Evolutionary conservation across 768 basidiomycete genomes (phyloP), one percentile per base, ranked within the genome.

Genomic region (Collybia nuda): DNA sequence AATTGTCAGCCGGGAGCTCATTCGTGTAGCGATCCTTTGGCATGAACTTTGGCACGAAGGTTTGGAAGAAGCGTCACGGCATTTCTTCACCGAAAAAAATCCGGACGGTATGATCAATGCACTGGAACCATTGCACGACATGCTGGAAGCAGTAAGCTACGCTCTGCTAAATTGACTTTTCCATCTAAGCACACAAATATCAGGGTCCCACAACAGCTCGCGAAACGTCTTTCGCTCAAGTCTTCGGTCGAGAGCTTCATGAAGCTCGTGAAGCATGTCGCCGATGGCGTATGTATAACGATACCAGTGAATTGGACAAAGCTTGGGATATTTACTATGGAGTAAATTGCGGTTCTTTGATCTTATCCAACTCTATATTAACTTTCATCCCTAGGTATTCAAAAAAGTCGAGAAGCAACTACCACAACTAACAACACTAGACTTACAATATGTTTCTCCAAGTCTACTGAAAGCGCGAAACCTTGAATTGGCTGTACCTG

Each of bases 241-340:
- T 87, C 4, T 98, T 96, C 58, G 93, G 94, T 2, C 80, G 93
- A 50, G 96, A 98, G 61, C 76, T 99, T 23, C 84, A 83, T 23
- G 93, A 96, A 61, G 97, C 97, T 11, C 83, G 93, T 37, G 93
- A 95, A 61, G 92, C 93, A 28, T 93, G 92, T 57, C 80, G 86
- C 44, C 81, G 91, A 44, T 99, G 88, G 73, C 86, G 88, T 37
- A 78, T 81, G 18, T 90, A 90, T 61, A 90, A 90, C 21, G 95
- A 99, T 63, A 79, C 84, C 49, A 84, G 82, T 44, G 93, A 98
- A 63, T 72, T 99, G 41, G 97, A 98, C 64, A 92, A 90, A 62
- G 97, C 97, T 26, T 99, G 97, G 97, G 97, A 98, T 61, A 94
- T 98, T 22, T 99, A 99, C 68, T 99, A 98, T 61, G 84, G 84